phyloP scores from a whole-genome alignment of 2,329 filamentous ascomycete genomes.

The Ilyonectria destructans region DNA sequence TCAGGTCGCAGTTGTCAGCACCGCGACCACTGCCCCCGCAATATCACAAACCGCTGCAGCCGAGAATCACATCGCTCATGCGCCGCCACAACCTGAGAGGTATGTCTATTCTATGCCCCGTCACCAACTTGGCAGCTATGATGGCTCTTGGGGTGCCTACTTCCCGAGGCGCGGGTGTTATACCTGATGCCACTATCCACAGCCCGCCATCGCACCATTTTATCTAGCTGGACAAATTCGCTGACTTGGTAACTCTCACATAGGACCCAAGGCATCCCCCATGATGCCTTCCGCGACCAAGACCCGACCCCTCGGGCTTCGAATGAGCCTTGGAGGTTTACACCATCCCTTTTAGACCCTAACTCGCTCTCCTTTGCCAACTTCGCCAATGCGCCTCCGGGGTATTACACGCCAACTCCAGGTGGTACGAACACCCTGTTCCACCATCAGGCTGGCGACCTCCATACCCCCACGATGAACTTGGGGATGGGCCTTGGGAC shows the following conservation, averaged over 20 bases:
- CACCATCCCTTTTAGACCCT: constrained; percentile 89
- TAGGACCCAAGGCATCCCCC: constrained; percentile 45
- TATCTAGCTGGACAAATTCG: constrained; percentile 9
- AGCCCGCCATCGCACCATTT: background rate
- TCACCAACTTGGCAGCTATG: background rate
- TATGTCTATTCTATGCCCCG: constrained; percentile 37
- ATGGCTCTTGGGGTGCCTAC: background rate
- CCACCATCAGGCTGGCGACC: constrained; percentile 86
- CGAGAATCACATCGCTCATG: constrained; percentile 43
- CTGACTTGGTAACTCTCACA: constrained; percentile 32
- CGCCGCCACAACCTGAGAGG: constrained; percentile 48
- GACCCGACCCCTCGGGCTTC: constrained; percentile 87
- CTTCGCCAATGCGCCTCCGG: constrained; percentile 85
- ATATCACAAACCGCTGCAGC: constrained; percentile 55
- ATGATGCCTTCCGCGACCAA: constrained; percentile 72
- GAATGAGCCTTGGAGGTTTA: constrained; percentile 89
- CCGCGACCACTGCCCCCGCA: constrained; percentile 61
- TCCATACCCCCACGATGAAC: constrained; percentile 86
- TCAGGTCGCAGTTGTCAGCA: constrained; percentile 73
- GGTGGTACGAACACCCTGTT: constrained; percentile 86
- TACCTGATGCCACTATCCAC: background rate
- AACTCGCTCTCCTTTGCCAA: constrained; percentile 85
- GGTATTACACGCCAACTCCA: constrained; percentile 91
- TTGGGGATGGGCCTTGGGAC: constrained; percentile 85
- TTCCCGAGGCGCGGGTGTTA: background rate